Evolutionary conservation across 768 basidiomycete species (phyloP).

Genomic region (Kwoniella mangroviensis): DNA sequence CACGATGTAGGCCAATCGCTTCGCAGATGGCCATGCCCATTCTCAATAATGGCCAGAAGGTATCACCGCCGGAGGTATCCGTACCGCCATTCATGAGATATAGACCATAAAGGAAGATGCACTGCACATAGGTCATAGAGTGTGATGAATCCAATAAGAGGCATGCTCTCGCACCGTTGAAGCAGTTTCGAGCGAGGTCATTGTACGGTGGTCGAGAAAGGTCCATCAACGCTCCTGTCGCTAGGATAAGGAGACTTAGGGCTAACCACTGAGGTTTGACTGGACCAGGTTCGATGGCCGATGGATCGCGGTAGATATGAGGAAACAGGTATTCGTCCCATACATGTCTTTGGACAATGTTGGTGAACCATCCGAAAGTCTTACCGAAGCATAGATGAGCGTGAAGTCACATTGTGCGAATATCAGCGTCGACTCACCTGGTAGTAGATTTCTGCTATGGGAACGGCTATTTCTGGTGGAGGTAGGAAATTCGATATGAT

Average conservation of each 20-base stretch:
- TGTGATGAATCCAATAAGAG: slow-evolving; percentile 26
- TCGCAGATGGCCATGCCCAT: slow-evolving; percentile 34
- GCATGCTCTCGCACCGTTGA: slow-evolving; percentile 26
- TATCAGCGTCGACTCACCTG: slow-evolving; percentile 6
- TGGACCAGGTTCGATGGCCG: neutral
- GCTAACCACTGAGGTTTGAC: slow-evolving; percentile 27
- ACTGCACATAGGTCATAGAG: slow-evolving; percentile 29
- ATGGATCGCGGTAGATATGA: slow-evolving; percentile 18
- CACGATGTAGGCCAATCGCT: slow-evolving; percentile 33
- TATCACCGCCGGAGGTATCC: slow-evolving; percentile 24
- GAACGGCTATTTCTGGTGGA: slow-evolving; percentile 3
- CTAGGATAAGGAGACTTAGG: slow-evolving; percentile 23
- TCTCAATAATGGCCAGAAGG: slow-evolving; percentile 27
- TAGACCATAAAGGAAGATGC: slow-evolving; percentile 25
- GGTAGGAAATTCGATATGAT: slow-evolving; percentile 21
- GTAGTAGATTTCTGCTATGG: slow-evolving; percentile 24
- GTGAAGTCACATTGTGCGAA: neutral
- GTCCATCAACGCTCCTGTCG: slow-evolving; percentile 30
- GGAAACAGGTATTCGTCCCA: slow-evolving; percentile 22
- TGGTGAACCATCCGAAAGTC: slow-evolving; percentile 33
- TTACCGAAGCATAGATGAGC: neutral
- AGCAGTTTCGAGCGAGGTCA: slow-evolving; percentile 5
- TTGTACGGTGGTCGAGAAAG: slow-evolving; percentile 18
- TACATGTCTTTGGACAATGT: slow-evolving; percentile 23
- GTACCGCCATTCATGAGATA: slow-evolving; percentile 34